These are phyloP conservation scores for Claviceps monticola DNA, from an alignment of 2,329 filamentous ascomycete genomes.

Conservation along the genomic window DNA sequence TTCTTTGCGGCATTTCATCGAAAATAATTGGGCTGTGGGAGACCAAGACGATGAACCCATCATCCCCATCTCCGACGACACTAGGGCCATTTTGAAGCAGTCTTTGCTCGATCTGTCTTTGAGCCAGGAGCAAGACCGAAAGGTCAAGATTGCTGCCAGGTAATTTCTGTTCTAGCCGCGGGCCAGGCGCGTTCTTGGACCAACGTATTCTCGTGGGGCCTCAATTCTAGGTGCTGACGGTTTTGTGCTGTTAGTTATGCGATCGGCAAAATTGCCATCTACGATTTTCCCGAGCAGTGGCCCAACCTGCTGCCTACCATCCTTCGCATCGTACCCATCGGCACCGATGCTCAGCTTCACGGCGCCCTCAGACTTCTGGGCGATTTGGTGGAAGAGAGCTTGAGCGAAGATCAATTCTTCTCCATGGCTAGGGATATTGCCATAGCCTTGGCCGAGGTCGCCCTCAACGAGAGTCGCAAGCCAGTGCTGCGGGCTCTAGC, in stretches of 20 bases:
- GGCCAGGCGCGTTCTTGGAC: neutral
- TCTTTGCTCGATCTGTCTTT: slow-evolving; percentile 66
- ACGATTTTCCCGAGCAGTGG: slow-evolving; percentile 93
- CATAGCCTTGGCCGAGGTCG: slow-evolving; percentile 69
- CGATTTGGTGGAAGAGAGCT: slow-evolving; percentile 83
- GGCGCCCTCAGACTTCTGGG: slow-evolving; percentile 77
- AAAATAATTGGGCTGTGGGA: slow-evolving; percentile 68
- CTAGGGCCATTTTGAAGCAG: slow-evolving; percentile 60
- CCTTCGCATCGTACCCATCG: slow-evolving; percentile 61
- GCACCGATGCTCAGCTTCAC: slow-evolving; percentile 68
- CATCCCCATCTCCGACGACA: slow-evolving; percentile 56
- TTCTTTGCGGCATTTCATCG: slow-evolving; percentile 68
- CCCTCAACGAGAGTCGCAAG: slow-evolving; percentile 60
- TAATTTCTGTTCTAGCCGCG: slow-evolving; percentile 23
- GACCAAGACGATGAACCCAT: slow-evolving; percentile 51
- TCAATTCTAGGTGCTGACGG: neutral
- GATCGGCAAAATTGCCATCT: slow-evolving; percentile 85
- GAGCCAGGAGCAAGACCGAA: slow-evolving; percentile 61
- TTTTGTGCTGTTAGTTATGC: slow-evolving; percentile 35
- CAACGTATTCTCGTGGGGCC: neutral
- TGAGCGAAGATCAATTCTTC: slow-evolving; percentile 94
- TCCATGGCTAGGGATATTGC: slow-evolving; percentile 75
- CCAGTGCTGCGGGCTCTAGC: slow-evolving; percentile 69
- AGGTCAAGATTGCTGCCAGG: slow-evolving; percentile 80
- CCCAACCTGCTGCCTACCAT: slow-evolving; percentile 73